phyloP scores from a whole-genome alignment of 768 basidiomycete genomes.

The Tulasnella sp. region DNA sequence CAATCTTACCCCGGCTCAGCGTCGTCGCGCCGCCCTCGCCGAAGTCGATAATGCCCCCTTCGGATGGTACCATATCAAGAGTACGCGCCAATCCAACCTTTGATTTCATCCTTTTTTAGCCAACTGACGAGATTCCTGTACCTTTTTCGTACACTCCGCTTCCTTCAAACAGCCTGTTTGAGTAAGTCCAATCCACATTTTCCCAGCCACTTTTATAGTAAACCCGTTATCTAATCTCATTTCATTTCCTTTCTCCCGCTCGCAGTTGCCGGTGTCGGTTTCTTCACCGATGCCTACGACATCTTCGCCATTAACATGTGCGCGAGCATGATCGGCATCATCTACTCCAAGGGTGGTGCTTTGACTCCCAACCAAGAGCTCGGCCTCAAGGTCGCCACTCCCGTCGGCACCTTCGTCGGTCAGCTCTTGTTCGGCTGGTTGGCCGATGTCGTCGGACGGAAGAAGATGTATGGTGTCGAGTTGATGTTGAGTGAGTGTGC shows the following conservation, averaged over 20 bases:
- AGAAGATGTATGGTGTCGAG: conserved; percentile 52
- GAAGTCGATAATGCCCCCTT: conserved; percentile 86
- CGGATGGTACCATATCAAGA: conserved; percentile 82
- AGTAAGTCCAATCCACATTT: background rate
- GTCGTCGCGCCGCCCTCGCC: conserved; percentile 72
- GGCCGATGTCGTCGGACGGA: conserved; percentile 66
- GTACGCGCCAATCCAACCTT: conserved; percentile 31
- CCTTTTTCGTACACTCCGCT: background rate
- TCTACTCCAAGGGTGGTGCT: conserved; percentile 35
- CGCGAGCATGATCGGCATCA: conserved; percentile 35
- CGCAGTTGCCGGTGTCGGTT: conserved; percentile 68
- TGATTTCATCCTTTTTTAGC: background rate
- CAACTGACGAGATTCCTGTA: background rate
- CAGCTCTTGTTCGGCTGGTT: conserved; percentile 74
- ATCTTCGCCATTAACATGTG: conserved; percentile 89
- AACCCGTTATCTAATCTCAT: conserved; percentile 6
- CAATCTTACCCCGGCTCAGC: conserved; percentile 36
- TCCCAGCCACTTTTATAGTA: background rate
- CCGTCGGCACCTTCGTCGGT: conserved; percentile 69
- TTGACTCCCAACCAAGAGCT: conserved; percentile 64
- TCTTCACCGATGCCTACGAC: conserved; percentile 86
- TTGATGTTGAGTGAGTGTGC: conserved; percentile 55
- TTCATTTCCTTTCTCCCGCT: background rate
- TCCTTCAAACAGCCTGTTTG: background rate
- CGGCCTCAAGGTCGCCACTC: conserved; percentile 72